Evolutionary conservation across 208 protist genomes (phyloP), one percentile per base, ranked within the genome.

Genomic region (Leishmania gerbilli): DNA sequence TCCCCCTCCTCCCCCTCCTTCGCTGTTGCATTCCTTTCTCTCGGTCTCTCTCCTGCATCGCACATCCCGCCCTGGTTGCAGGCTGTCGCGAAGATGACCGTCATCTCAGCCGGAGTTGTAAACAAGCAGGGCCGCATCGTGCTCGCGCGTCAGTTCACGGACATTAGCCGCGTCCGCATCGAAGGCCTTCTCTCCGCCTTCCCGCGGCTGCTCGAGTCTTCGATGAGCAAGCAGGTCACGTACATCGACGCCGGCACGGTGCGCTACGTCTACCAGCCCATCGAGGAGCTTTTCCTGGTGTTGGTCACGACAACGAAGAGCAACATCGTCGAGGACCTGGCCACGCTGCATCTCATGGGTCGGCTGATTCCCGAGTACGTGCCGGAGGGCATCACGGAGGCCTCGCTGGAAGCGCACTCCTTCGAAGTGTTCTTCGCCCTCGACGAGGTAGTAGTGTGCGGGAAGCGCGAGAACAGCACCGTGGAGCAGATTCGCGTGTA

Each of bases 311-410:
- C 95, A 47, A 99, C 97, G 21, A 84, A 91, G 92, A 92, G 90
- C 79, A 99, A 99, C 90, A 99, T 99, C 81, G 92, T 99, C 3
- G 99, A 99, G 83, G 99, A 99, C 86, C 87, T 99, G 0, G 98
- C 98, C 45, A 99, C 98, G 19, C 88, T 99, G 53, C 95, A 99
- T 65, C 81, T 99, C 34, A 94, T 99, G 80, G 91, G 90, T 21
- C 89, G 92, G 9, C 84, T 98, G 56, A 92, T 99, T 58, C 94
- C 93, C 15, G 97, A 99, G 85, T 99, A 98, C 83, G 89, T 97
- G 49, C 87, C 87, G 0, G 77, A 82, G 27, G 81, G 81, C 45
- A 72, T 93, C 53, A 89, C 69, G 31, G 98, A 99, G 84, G 79
- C 87, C 34, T 80, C 87, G 21, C 88, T 99, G 7, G 84, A 91